Percentiles rank a stretch among this genome's conserved stretches.
phyloP scores from a whole-genome alignment of 108 stramenopile species.

The Epithemia pelagica region DNA sequence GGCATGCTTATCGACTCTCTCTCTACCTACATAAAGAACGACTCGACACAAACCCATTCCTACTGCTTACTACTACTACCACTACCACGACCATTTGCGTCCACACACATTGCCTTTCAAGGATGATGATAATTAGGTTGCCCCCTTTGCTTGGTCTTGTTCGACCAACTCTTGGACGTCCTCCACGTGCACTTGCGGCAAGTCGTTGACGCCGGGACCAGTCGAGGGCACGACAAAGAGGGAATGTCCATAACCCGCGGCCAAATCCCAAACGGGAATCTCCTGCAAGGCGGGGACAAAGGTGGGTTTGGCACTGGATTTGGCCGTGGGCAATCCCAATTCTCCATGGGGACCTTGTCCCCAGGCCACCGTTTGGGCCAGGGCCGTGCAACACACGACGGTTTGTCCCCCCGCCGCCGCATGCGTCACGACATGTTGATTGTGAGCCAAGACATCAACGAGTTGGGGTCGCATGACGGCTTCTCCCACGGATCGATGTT shows the following conservation, averaged over 20 bases:
- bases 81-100: no score
- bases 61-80: no score
- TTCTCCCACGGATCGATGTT: slow-evolving; percentile 61
- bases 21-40: no score
- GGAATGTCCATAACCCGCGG: slow-evolving; percentile 78
- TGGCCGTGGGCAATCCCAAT: slow-evolving; percentile 60
- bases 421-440: slow-evolving; percentile 65
- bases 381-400: slow-evolving; percentile 56
- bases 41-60: no score
- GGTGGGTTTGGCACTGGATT: slow-evolving; percentile 66
- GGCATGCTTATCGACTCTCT: no score
- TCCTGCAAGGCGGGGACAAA: slow-evolving; percentile 65
- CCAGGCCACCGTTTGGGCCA: slow-evolving; percentile 80
- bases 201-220: neutral
- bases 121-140: no score
- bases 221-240: slow-evolving; percentile 43
- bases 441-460: slow-evolving; percentile 79
- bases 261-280: slow-evolving; percentile 42
- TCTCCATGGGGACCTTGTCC: slow-evolving; percentile 76
- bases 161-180: neutral
- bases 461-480: slow-evolving; percentile 77
- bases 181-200: neutral
- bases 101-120: no score
- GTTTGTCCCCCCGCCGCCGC: slow-evolving; percentile 53
- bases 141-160: no score